Evolutionary conservation across 2,329 filamentous ascomycete species (phyloP).

Genomic region (Lachnellula willkommii): DNA sequence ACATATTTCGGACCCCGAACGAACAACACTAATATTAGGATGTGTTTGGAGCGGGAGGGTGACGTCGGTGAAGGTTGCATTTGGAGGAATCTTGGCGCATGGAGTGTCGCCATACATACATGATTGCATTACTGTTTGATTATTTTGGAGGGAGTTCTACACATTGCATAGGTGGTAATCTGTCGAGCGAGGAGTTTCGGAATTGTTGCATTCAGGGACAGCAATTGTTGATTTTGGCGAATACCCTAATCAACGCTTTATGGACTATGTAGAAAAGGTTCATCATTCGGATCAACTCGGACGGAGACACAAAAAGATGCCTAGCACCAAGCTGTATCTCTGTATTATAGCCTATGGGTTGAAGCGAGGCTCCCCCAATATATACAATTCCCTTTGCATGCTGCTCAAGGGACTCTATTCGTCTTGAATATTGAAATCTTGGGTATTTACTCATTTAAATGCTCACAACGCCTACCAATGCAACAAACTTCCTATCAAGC

Average conservation of each 20-base stretch:
- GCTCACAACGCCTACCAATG: conserved; percentile 28
- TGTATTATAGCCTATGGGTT: background rate
- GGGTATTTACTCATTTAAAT: conserved; percentile 19
- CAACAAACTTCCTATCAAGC: conserved; percentile 18
- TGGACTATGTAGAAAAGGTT: no score
- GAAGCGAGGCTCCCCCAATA: background rate
- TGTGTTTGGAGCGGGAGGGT: no score
- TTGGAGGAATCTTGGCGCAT: background rate
- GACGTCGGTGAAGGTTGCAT: background rate
- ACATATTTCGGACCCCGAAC: no score
- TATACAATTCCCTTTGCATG: background rate
- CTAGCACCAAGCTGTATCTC: background rate
- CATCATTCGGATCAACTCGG: no score
- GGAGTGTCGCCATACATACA: background rate
- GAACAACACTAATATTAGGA: background rate
- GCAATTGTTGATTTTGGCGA: background rate
- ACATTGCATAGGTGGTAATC: background rate
- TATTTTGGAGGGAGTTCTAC: background rate
- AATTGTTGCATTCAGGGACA: background rate
- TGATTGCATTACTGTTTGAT: background rate
- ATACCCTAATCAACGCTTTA: no score
- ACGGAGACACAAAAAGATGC: no score
- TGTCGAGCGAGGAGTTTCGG: background rate
- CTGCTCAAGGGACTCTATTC: background rate
- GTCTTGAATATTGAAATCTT: background rate